These are phyloP conservation scores for Globisporangium spinosum DNA, from an alignment of 352 stramenopile species.

Conservation along the genomic window DNA sequence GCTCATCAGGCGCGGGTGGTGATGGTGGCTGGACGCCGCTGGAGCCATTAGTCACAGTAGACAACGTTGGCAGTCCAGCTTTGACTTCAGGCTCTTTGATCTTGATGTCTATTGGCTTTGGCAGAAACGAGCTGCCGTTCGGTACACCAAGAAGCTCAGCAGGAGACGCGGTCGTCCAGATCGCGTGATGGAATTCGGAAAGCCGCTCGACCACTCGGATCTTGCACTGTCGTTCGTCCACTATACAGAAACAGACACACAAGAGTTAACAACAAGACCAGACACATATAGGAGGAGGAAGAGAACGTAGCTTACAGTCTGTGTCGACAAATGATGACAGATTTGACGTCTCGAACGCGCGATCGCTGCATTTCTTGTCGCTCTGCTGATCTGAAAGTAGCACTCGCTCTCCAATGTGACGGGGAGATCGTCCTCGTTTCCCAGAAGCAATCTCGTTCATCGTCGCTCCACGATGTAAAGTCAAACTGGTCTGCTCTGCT, in stretches of 20 bases:
- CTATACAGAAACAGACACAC: conserved; percentile 29
- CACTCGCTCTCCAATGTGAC: neutral
- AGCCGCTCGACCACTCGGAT: conserved; percentile 83
- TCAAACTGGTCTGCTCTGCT: neutral
- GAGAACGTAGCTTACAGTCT: conserved; percentile 34
- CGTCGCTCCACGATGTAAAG: neutral
- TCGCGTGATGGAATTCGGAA: conserved; percentile 78
- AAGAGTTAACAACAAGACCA: neutral
- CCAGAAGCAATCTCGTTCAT: conserved; percentile 14
- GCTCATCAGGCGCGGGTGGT: conserved; percentile 5
- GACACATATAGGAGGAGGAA: no score
- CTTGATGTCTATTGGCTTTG: neutral
- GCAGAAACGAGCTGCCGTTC: conserved; percentile 4
- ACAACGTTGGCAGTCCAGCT: neutral
- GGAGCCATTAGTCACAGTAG: neutral
- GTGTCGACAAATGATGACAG: conserved; percentile 71
- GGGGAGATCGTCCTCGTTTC: conserved; percentile 50
- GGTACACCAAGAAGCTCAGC: conserved; percentile 10
- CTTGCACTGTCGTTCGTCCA: conserved; percentile 86
- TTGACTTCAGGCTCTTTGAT: neutral
- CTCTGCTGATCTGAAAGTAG: neutral
- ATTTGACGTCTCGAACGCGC: conserved; percentile 24
- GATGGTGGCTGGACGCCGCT: neutral
- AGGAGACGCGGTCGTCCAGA: conserved; percentile 46
- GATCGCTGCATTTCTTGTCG: conserved; percentile 7